Evolutionary conservation across 208 protist genomes (phyloP).

Genomic region (Trypanosoma lewisi): DNA sequence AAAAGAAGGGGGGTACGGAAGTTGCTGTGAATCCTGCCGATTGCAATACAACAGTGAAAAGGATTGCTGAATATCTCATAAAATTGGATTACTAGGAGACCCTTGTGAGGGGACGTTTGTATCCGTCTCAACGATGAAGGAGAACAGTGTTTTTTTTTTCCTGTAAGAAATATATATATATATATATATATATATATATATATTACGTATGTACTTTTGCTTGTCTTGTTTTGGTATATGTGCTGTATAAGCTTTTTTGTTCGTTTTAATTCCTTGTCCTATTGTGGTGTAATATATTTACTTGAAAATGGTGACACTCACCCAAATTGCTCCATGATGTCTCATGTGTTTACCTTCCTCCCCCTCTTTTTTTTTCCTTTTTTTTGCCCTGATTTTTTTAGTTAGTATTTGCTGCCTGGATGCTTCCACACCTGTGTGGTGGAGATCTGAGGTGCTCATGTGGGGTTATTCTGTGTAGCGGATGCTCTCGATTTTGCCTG

Average conservation of each 20-base stretch:
- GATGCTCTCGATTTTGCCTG: constrained; percentile 60
- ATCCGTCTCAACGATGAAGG: constrained; percentile 7
- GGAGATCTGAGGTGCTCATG: constrained; percentile 48
- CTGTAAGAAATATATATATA: background rate
- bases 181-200: constrained; percentile 19
- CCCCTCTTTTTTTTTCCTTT: constrained; percentile 25
- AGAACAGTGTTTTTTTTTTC: constrained; percentile 7
- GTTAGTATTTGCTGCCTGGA: too few relatives aligned
- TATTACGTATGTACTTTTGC: constrained; percentile 7
- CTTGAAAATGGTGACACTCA: background rate
- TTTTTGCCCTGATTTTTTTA: constrained; percentile 17
- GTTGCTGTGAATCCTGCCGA: constrained; percentile 79
- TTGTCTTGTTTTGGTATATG: background rate
- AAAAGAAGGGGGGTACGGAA: constrained; percentile 30
- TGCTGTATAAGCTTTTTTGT: background rate
- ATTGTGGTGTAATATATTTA: background rate
- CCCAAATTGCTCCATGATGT: background rate
- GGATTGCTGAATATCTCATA: constrained; percentile 86
- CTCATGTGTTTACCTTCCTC: background rate
- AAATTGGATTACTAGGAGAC: constrained; percentile 69
- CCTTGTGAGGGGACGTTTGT: background rate
- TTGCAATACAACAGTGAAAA: constrained; percentile 84
- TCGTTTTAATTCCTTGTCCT: background rate
- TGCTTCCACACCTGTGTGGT: constrained; percentile 41
- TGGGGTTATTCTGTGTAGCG: constrained; percentile 45